Evolutionary conservation across 23 red algal genomes (phyloP), one percentile per base, ranked within the genome.

Genomic region (Gracilaria caudata): DNA sequence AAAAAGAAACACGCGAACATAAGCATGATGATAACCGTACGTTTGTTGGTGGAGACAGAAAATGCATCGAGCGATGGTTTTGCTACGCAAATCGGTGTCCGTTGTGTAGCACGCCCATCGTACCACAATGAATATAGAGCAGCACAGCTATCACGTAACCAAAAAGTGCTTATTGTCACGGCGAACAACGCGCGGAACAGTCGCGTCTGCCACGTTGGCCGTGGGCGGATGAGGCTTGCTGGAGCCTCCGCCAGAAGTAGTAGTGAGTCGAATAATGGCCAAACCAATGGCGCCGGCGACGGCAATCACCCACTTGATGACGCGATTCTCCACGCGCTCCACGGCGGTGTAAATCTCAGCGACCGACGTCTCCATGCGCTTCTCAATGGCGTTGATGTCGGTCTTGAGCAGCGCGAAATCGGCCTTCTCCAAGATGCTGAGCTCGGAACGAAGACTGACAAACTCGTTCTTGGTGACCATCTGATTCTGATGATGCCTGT

Each of bases 271-370:
- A 34, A 86, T 56, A 23, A 86, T 86, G 51, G 65, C 82, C 36
- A 86, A 20, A 13, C 82, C 82, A 38, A 86, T 86, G 44, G 82
- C 82, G 26, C 82, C 96, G 45, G 96, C 90, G 23, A 93, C 96
- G 23, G 92, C 96, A 64, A 98, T 91, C 21, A 98, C 96, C 96
- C 96, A 98, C 54, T 94, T 95, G 30, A 94, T 98, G 16, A 94
- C 92, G 20, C 90, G 86, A 38, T 92, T 92, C 72, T 92, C 88
- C 24, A 92, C 94, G 20, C 96, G 79, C 35, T 98, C 96, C 65
- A 98, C 73, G 43, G 94, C 96, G 0, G 96, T 98, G 70, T 98
- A 94, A 79, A 98, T 92, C 64, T 92, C 81, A 14, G 96, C 96
- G 14, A 94, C 82, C 3, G 88, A 84, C 35, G 76, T 94, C 53